Evolutionary conservation across 805 yeast genomes (phyloP).

Genomic region (Nakazawaea molendinolei): DNA sequence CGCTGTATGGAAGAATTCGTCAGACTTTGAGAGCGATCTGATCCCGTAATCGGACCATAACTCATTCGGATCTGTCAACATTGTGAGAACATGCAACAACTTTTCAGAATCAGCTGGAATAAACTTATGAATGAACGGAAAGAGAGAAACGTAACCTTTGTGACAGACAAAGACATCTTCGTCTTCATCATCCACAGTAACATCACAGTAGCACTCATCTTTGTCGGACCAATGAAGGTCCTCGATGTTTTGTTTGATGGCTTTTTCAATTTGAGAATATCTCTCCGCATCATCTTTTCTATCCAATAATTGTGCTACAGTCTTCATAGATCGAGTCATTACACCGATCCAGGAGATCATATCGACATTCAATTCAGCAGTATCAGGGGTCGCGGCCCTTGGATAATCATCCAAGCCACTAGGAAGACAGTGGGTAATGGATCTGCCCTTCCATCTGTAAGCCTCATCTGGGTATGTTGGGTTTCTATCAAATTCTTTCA

Average conservation of each 20-base stretch:
- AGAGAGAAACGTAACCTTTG: constrained; percentile 78
- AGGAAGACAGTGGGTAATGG: constrained; percentile 77
- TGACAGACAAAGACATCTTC: constrained; percentile 68
- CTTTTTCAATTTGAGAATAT: constrained; percentile 46
- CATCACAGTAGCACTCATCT: constrained; percentile 71
- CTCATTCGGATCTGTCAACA: constrained; percentile 62
- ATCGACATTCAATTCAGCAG: constrained; percentile 88
- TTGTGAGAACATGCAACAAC: constrained; percentile 44
- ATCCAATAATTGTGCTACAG: constrained; percentile 59
- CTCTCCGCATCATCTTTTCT: constrained; percentile 48
- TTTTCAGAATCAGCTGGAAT: constrained; percentile 42
- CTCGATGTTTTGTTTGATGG: constrained; percentile 60
- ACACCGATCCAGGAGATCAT: constrained; percentile 89
- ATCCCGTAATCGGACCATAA: constrained; percentile 78
- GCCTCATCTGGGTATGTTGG: constrained; percentile 50
- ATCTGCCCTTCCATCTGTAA: constrained; percentile 92
- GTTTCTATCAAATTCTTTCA: constrained; percentile 63
- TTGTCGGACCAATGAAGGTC: constrained; percentile 74
- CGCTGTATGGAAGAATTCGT: constrained; percentile 59
- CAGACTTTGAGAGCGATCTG: constrained; percentile 68
- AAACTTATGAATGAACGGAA: constrained; percentile 77
- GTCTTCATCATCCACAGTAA: constrained; percentile 70
- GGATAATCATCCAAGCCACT: constrained; percentile 97
- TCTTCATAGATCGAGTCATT: constrained; percentile 77
- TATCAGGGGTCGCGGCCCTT: constrained; percentile 70